These are phyloP conservation scores for Lasiosphaeris hirsuta DNA, from an alignment of 495 filamentous ascomycete species.

Conservation along the genomic window DNA sequence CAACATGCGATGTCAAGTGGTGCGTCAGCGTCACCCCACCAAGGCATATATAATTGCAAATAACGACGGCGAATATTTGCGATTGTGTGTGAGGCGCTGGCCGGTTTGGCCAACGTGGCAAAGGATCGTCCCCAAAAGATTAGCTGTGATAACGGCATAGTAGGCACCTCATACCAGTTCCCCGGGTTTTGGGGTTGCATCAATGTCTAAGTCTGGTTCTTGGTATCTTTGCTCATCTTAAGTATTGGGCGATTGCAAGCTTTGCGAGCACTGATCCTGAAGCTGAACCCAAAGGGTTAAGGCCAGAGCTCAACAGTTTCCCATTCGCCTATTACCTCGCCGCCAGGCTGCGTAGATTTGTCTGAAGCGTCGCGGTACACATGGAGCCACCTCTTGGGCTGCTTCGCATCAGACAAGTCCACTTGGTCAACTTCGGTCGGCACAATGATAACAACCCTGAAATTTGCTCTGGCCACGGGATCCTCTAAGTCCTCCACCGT, in stretches of 20 bases:
- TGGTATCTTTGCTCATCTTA: neutral
- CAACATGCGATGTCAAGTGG: no score
- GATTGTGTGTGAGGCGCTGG: no score
- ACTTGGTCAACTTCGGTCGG: slow-evolving; percentile 76
- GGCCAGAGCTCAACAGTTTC: slow-evolving; percentile 80
- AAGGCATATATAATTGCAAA: no score
- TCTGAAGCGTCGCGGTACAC: slow-evolving; percentile 44
- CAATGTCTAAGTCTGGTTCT: neutral
- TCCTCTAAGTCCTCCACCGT: slow-evolving; percentile 67
- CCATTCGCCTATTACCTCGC: slow-evolving; percentile 58
- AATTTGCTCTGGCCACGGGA: slow-evolving; percentile 68
- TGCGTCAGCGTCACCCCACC: no score
- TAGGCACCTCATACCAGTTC: neutral
- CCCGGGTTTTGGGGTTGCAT: slow-evolving; percentile 3
- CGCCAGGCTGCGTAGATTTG: slow-evolving; percentile 30
- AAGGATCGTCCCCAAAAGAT: no score
- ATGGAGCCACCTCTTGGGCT: slow-evolving; percentile 64
- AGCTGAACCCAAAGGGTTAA: slow-evolving; percentile 24
- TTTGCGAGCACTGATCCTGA: no score
- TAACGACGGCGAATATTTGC: no score
- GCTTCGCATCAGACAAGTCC: slow-evolving; percentile 65
- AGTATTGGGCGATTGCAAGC: neutral
- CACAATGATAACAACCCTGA: slow-evolving; percentile 78
- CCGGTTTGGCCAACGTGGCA: no score
- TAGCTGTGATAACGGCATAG: no score